Evolutionary conservation across 108 stramenopile genomes (phyloP).

Genomic region (Craspedostauros australis): DNA sequence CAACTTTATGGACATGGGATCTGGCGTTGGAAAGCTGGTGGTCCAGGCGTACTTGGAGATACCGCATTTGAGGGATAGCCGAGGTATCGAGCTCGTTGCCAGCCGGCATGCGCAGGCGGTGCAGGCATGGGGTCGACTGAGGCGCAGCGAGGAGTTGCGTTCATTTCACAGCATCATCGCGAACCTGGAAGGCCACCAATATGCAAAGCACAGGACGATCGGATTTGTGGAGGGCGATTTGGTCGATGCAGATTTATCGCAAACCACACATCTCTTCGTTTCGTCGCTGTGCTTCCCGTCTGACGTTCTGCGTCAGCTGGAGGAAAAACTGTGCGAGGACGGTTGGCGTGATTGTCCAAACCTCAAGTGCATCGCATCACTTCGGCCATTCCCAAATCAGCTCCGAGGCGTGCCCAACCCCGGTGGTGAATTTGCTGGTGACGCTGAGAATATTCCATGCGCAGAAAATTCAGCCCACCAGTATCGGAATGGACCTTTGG

Average conservation of each 20-base stretch:
- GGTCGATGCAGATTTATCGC: slow-evolving; percentile 41
- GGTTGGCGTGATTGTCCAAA: neutral
- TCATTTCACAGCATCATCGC: slow-evolving; percentile 18
- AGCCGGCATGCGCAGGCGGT: slow-evolving; percentile 43
- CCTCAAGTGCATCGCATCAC: slow-evolving; percentile 50
- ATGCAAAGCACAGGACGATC: slow-evolving; percentile 11
- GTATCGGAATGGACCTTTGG: too few species aligned
- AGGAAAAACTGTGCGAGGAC: slow-evolving; percentile 30
- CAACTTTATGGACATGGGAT: slow-evolving; percentile 62
- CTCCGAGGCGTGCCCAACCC: too few species aligned
- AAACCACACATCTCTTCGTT: slow-evolving; percentile 57
- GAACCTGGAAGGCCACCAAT: slow-evolving; percentile 9
- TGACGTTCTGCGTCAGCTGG: slow-evolving; percentile 37
- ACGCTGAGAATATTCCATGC: too few species aligned
- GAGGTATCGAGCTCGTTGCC: slow-evolving; percentile 52
- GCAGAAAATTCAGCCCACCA: too few species aligned
- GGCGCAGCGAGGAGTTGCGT: too few species aligned
- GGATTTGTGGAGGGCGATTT: slow-evolving; percentile 51
- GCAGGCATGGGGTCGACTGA: slow-evolving; percentile 13
- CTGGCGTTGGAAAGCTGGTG: slow-evolving; percentile 54
- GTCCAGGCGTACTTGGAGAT: slow-evolving; percentile 51
- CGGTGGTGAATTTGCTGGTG: too few species aligned
- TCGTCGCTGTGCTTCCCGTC: slow-evolving; percentile 59
- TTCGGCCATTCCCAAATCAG: slow-evolving; percentile 31
- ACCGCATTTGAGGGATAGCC: slow-evolving; percentile 16